Conservation (phyloP, 2,329 filamentous ascomycete species). For the Penicillium capsulatum region DNA sequence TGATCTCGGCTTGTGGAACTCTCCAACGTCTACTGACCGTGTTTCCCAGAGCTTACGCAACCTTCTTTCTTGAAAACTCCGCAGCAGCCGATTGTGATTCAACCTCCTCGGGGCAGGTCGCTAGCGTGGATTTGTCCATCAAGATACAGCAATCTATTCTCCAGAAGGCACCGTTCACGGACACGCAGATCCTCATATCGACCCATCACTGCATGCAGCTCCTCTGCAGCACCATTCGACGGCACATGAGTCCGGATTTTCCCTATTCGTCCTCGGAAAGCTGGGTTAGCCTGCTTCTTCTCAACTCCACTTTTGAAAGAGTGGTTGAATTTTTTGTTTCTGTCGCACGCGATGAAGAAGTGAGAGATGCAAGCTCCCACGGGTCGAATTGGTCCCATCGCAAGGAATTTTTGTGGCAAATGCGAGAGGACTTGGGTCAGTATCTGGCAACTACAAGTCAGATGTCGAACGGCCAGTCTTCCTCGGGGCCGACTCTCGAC, state of each 20-base stretch:
- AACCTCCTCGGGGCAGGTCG: background rate
- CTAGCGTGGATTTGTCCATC: slow-evolving; percentile 6
- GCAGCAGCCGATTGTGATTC: slow-evolving; percentile 5
- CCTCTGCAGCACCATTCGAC: slow-evolving; percentile 22
- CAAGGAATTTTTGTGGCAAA: slow-evolving; percentile 25
- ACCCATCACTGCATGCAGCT: slow-evolving; percentile 27
- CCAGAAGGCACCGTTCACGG: slow-evolving; percentile 22
- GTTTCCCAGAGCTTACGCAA: slow-evolving; percentile 21
- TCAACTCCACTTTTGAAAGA: slow-evolving; percentile 24
- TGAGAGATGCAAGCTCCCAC: slow-evolving; percentile 1
- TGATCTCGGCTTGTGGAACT: background rate
- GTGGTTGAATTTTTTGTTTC: slow-evolving; percentile 23
- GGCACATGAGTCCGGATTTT: slow-evolving; percentile 27
- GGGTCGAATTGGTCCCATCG: slow-evolving; percentile 19
- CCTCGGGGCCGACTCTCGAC: slow-evolving; percentile 10
- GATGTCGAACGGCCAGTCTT: background rate
- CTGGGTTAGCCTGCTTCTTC: slow-evolving; percentile 27
- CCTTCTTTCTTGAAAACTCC: slow-evolving; percentile 26
- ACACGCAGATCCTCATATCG: slow-evolving; percentile 19
- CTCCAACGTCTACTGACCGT: slow-evolving; percentile 1
- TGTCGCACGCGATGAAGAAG: slow-evolving; percentile 17
- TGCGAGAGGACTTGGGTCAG: slow-evolving; percentile 22
- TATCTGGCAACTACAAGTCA: slow-evolving; percentile 11
- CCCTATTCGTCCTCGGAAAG: slow-evolving; percentile 18
- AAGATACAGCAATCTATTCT: slow-evolving; percentile 22